Evolutionary conservation across 257 asterid species (phyloP).

Genomic region (Ligustrum vulgare): DNA sequence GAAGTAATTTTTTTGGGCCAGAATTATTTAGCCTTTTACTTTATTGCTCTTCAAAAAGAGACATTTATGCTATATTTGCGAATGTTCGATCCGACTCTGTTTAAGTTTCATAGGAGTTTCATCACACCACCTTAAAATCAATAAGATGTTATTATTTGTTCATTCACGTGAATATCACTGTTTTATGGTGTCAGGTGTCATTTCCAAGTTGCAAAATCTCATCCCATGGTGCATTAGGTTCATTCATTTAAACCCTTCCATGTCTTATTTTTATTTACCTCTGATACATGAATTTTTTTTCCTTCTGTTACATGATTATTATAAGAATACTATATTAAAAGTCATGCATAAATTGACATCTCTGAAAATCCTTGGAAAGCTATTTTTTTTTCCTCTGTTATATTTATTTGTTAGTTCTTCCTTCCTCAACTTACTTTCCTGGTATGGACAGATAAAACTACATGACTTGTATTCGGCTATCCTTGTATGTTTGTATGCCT

Average conservation of each 20-base stretch:
- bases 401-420: background rate
- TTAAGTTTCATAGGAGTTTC: background rate
- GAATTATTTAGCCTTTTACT: background rate
- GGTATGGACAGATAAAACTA: background rate
- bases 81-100: background rate
- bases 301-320: background rate
- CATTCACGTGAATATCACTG: background rate
- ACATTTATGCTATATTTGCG: background rate
- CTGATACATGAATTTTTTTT: background rate
- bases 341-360: background rate
- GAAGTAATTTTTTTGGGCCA: background rate
- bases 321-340: background rate
- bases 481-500: slow-evolving; percentile 27
- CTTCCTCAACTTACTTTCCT: background rate
- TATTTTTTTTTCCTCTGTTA: background rate
- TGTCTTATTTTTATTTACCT: background rate
- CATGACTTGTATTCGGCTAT: background rate
- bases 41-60: background rate
- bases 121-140: background rate
- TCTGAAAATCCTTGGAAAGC: background rate
- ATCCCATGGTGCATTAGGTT: background rate
- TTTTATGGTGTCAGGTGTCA: background rate
- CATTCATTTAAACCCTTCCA: background rate
- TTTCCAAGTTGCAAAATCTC: background rate
- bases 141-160: background rate